These are phyloP conservation scores for Straminergon stramineum DNA, from an alignment of 225 moss, liverwort and hornwort genomes.

Conservation along the genomic window DNA sequence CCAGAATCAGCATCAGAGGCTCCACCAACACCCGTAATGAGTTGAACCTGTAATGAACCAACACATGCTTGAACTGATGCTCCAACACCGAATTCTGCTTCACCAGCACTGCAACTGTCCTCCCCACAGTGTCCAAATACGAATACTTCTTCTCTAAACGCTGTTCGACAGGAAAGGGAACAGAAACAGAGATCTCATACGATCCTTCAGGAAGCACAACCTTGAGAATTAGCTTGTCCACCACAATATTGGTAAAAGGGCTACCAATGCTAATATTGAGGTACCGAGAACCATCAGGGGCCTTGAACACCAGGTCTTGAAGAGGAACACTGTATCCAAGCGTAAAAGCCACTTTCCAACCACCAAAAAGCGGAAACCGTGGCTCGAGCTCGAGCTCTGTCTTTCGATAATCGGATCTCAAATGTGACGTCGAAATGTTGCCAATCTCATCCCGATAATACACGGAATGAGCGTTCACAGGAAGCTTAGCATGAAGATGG, in stretches of 20 bases:
- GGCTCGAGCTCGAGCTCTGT: slow-evolving; percentile 85
- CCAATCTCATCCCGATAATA: slow-evolving; percentile 97
- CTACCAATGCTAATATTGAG: slow-evolving; percentile 71
- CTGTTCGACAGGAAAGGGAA: slow-evolving; percentile 58
- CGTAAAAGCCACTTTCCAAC: slow-evolving; percentile 87
- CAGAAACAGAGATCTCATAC: slow-evolving; percentile 24
- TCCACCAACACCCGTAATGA: slow-evolving; percentile 67
- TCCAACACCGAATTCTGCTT: slow-evolving; percentile 75
- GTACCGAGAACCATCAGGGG: slow-evolving; percentile 65
- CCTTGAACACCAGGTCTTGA: slow-evolving; percentile 66
- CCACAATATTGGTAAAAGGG: slow-evolving; percentile 62
- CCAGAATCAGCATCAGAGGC: slow-evolving; percentile 67
- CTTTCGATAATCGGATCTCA: slow-evolving; percentile 62
- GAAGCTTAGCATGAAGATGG: slow-evolving; percentile 62
- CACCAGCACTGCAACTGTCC: slow-evolving; percentile 53
- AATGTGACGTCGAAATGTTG: slow-evolving; percentile 89
- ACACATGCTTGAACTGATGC: slow-evolving; percentile 74
- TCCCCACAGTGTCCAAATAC: slow-evolving; percentile 84
- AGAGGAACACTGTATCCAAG: slow-evolving; percentile 83
- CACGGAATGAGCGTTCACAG: slow-evolving; percentile 74
- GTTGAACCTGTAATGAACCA: slow-evolving; percentile 78
- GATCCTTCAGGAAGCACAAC: slow-evolving; percentile 84
- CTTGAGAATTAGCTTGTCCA: slow-evolving; percentile 73
- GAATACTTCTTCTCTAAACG: slow-evolving; percentile 64
- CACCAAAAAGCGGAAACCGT: slow-evolving; percentile 84